These are phyloP conservation scores for Leucosporidium creatinivorum DNA, from an alignment of 768 basidiomycete genomes.

Conservation along the genomic window DNA sequence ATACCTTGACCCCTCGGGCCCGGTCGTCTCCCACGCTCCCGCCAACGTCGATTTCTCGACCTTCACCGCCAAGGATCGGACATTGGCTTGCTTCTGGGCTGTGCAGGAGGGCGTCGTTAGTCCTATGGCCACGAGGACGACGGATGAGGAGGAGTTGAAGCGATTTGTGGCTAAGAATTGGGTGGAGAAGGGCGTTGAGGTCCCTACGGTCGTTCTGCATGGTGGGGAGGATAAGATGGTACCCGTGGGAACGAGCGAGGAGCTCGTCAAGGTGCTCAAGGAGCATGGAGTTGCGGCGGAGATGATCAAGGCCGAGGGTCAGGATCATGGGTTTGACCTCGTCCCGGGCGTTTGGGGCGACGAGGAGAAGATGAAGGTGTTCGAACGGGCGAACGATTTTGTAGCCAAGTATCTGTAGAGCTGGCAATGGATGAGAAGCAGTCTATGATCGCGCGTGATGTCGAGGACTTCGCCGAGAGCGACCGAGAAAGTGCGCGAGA, in stretches of 20 bases:
- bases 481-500: too few relatives aligned
- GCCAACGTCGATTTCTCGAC: conserved; percentile 29
- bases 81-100: conserved; percentile 25
- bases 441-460: too few relatives aligned
- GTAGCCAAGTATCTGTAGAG: conserved; percentile 17
- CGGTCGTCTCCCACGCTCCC: conserved; percentile 25
- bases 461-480: too few relatives aligned
- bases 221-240: conserved; percentile 25
- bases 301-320: conserved; percentile 12
- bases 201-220: conserved; percentile 27
- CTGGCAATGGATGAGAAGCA: too few relatives aligned
- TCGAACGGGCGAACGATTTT: conserved; percentile 20
- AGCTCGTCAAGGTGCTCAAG: conserved; percentile 7
- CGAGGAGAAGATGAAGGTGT: conserved; percentile 1
- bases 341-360: conserved; percentile 9
- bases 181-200: neutral
- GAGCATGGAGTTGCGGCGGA: conserved; percentile 6
- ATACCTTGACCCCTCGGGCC: conserved; percentile 10
- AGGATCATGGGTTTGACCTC: conserved; percentile 30
- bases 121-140: neutral
- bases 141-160: neutral
- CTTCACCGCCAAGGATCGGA: conserved; percentile 11
- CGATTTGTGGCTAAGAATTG: neutral
- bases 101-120: conserved; percentile 23
- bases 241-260: conserved; percentile 5